Evolutionary conservation across 257 asterid species (phyloP), one percentile per base, ranked within the genome.

Genomic region (Fraxinus quadrangulata): DNA sequence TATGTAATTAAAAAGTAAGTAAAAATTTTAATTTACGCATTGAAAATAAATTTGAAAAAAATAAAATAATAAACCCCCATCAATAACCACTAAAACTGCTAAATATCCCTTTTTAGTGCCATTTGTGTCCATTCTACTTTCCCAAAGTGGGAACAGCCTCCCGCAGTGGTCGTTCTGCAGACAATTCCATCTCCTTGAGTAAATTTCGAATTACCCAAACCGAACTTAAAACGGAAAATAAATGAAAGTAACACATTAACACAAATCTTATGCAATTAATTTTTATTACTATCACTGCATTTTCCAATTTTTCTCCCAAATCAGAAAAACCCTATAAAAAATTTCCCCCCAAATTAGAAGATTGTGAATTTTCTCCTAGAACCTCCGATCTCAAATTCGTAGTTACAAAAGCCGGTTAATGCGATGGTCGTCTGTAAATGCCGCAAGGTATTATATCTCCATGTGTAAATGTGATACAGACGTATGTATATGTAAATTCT

Each of bases 341-440:
- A 23, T 13, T 3, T 17, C 10, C 34, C 69, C 69, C 69, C 8
- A 63, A 63, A 63, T 10, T 63, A 24, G 69, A 26, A 17, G 69
- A 9, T 63, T 24, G 17, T 21, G 19, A 26, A 75, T 71, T 74
- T 75, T 71, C 14, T 71, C 67, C 24, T 33, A n/a, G 54, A 74
- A 72, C 45, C 49, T 70, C 69, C 85, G 89, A 88, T 87, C 90
- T 81, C 82, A 72, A 81, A 73, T 80, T 84, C 31, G 34, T 63
- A 24, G 69, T 75, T 63, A 24, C 73, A 72, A 70, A 70, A 21
- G 81, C 81, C 79, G 6, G 89, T 84, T 72, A 70, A 74, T 83
- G 88, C 89, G 56, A 94, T 94, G 98, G 98, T 94, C 86, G 98
- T 94, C 90, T 92, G 98, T 79, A 94, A 92, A 90, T 94, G 99